A percentile compares a stretch with the other conserved stretches of the same genome.
These are phyloP conservation scores for Camelina laxa DNA, from an alignment of 345 rosid genomes.

Conservation along the genomic window DNA sequence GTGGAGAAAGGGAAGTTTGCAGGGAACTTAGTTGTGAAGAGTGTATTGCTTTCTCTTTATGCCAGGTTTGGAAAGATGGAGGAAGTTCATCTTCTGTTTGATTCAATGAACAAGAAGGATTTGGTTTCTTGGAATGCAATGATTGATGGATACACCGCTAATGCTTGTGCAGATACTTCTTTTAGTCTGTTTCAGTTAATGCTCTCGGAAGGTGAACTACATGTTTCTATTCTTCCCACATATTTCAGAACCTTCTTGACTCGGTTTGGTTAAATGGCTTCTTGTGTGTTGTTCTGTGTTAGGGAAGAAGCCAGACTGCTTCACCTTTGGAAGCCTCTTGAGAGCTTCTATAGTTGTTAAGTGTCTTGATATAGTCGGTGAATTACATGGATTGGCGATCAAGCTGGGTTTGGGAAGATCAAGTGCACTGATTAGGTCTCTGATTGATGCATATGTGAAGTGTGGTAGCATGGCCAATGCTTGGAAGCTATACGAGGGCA, in stretches of 20 bases:
- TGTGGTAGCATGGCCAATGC: slow-evolving; percentile 60
- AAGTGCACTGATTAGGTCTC: slow-evolving; percentile 53
- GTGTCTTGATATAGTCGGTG: slow-evolving; percentile 47
- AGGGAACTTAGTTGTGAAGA: slow-evolving; percentile 53
- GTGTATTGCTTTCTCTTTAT: slow-evolving; percentile 68
- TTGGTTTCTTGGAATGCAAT: slow-evolving; percentile 69
- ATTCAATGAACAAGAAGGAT: slow-evolving; percentile 53
- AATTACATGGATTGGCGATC: slow-evolving; percentile 60
- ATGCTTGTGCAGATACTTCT: slow-evolving; percentile 47
- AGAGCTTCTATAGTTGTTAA: slow-evolving; percentile 53
- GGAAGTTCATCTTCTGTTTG: slow-evolving; percentile 53
- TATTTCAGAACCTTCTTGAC: neutral
- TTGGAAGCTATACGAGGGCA: slow-evolving; percentile 43
- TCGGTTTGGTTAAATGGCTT: slow-evolving; percentile 18
- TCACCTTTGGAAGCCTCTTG: slow-evolving; percentile 69
- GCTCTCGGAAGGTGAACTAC: slow-evolving; percentile 63
- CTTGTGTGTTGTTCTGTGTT: slow-evolving; percentile 14
- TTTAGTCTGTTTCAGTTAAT: slow-evolving; percentile 55
- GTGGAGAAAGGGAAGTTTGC: slow-evolving; percentile 56
- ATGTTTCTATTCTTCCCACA: neutral
- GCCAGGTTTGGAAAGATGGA: slow-evolving; percentile 60
- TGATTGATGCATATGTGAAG: slow-evolving; percentile 69
- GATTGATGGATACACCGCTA: slow-evolving; percentile 59
- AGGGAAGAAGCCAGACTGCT: slow-evolving; percentile 69
- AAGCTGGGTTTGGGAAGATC: slow-evolving; percentile 54